Evolutionary conservation across 2,329 filamentous ascomycete species (phyloP), one percentile per base, ranked within the genome.

Genomic region (Cryphonectria radicalis): DNA sequence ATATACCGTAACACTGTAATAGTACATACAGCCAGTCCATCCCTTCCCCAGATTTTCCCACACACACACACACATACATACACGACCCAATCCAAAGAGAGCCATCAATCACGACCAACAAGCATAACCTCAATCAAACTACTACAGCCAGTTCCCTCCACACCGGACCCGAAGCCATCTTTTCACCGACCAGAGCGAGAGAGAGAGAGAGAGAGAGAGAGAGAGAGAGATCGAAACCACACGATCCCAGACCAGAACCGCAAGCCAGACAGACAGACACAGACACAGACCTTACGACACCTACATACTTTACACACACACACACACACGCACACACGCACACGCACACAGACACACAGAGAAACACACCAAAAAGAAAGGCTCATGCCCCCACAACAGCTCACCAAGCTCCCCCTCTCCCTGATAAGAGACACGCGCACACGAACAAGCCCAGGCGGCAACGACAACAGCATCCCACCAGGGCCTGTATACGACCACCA

Each of bases 381-480:
- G 57, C 50, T 14, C 67, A 72, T 72, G 70, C 69, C 70, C 69
- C 42, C 63, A 40, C 70, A 71, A 40, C 70, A 71, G 46, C 68
- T 68, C 63, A 67, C 53, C 69, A 60, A 66, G 55, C 71, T 70
- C 42, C 71, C 70, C 55, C 71, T 70, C 60, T 70, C 71, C 32
- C 69, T 73, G 22, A 66, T 73, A 40, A 68, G 68, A 60, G 71
- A 73, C 69, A 73, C 71, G 55, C 71, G 71, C 43, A 73, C 71
- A 37, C 43, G 70, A 64, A 60, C 70, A 63, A 40, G 28, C n/a
- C 69, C 65, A 59, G 42, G 40, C 13, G 25, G 40, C 62, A 25
- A 13, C 40, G 19, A 10, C 22, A 55, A 63, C 28, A 53, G 63
- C 22, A 67, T 70, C 68, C 66, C 70, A 28, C 71, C 71, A 7